These are phyloP conservation scores for Corrigiola litoralis DNA, from an alignment of 179 eudicot genomes.

Conservation along the genomic window DNA sequence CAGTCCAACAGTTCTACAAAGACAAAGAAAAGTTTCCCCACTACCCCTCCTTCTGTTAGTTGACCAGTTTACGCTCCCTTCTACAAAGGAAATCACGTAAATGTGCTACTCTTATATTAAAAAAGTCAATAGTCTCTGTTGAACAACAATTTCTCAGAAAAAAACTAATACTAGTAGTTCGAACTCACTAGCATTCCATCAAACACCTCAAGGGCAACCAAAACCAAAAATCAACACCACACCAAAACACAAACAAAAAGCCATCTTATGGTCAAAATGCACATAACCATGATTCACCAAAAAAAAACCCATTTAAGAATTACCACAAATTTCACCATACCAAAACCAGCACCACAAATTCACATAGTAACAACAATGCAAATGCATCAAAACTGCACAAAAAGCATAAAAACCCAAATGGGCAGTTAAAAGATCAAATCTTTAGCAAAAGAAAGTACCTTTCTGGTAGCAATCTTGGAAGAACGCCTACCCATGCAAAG, in stretches of 20 bases:
- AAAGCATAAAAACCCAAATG: not conserved
- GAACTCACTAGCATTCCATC: constrained; percentile 29
- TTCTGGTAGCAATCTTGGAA: constrained; percentile 80
- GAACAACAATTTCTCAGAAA: too few species aligned
- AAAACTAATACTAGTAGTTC: too few species aligned
- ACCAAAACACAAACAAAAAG: not conserved
- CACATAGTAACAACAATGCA: not conserved
- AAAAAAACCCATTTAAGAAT: not conserved
- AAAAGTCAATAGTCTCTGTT: too few species aligned
- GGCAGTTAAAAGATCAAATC: not conserved
- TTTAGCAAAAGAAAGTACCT: constrained; percentile 35
- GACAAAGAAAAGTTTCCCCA: too few species aligned
- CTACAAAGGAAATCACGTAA: too few species aligned
- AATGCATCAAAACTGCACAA: not conserved
- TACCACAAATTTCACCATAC: not conserved
- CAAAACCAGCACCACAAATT: not conserved
- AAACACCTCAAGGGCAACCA: constrained; percentile 31
- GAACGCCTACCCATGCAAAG: constrained; percentile 92
- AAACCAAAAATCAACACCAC: not conserved
- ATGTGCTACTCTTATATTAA: too few species aligned
- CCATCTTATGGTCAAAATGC: not conserved
- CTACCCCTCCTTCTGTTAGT: too few species aligned
- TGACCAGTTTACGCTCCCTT: too few species aligned
- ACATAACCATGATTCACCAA: not conserved
- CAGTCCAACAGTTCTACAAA: not conserved